Base-by-base conservation (phyloP, 345 rosid genomes). In the Hypericum androsaemum region DNA sequence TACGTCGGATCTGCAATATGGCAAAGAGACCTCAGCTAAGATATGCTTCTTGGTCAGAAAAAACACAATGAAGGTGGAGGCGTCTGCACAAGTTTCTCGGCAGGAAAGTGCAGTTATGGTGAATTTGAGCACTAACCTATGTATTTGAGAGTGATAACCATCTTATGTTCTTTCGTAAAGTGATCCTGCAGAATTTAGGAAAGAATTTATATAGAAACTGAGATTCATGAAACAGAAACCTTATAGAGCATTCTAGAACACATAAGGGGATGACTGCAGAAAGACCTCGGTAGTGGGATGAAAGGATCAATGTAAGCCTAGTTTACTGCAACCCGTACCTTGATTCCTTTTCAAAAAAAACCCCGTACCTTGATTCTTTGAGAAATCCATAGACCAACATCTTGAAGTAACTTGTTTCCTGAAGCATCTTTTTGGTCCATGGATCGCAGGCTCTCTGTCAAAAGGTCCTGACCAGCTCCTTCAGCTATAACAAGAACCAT, bases 381-480 rank as follows among this genome's bases (percentile, higher is more conserved):
- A 66, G 88, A 76, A 65, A 88, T 63, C 96, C 88, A 84, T 38
- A 82, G 70, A 53, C 90, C 96, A 54, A 78, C 84, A 70, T 88
- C 96, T 73, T 71, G 78, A 59, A 78, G 81, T 53, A 84, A 80
- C 73, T 64, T 84, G 77, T 88, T 88, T 63, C 96, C 96, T 6
- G 94, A 84, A 71, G 84, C 96, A 64, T 88, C 95, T 65, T 75
- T 67, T 47, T 71, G 70, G 39, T 65, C 69, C 60, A 61, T 48
- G 63, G 78, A 67, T 63, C 65, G 68, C 54, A 83, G 68, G 51
- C 64, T 64, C 68, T 73, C 77, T 0, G 88, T 56, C 35, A 84
- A 56, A 64, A 88, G 86, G 52, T 88, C 94, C 71, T 82, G 90
- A 37, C 88, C 96, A 6, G 90, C 96, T 64, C 96, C 94, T 75